phyloP scores from a whole-genome alignment of 306 rosid species.

The Prunus mongolica region DNA sequence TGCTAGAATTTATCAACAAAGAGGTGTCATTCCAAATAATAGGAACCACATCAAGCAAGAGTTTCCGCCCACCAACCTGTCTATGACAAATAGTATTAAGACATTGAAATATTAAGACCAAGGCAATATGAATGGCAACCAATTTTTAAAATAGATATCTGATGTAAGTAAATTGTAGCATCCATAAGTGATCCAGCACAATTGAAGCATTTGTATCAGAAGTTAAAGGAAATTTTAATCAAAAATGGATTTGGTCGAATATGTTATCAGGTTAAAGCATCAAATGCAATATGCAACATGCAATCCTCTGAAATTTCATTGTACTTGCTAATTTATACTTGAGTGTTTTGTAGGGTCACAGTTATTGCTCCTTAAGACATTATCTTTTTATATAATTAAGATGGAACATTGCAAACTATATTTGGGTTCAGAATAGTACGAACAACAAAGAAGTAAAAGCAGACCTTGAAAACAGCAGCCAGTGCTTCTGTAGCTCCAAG shows the following conservation, averaged over 20 bases:
- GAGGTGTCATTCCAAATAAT: constrained; percentile 76
- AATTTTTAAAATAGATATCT: neutral
- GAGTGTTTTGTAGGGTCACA: neutral
- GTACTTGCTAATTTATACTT: neutral
- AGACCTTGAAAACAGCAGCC: constrained; percentile 90
- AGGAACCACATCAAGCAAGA: constrained; percentile 65
- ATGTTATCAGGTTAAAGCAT: neutral
- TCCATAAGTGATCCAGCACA: neutral
- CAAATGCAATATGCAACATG: neutral
- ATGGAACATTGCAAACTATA: neutral
- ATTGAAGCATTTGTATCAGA: neutral
- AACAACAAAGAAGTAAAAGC: constrained; percentile 23
- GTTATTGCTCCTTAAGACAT: neutral
- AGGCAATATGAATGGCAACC: neutral
- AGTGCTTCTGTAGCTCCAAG: constrained; percentile 78
- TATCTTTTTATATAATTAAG: neutral
- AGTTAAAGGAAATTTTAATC: neutral
- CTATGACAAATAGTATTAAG: constrained; percentile 35
- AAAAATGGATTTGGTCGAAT: neutral
- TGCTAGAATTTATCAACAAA: constrained; percentile 62
- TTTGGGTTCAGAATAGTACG: neutral
- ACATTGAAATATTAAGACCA: constrained; percentile 23
- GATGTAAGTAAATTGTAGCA: neutral
- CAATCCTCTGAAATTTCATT: neutral
- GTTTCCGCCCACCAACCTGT: constrained; percentile 84